A percentile compares a stretch with the other conserved stretches of the same genome.
Evolutionary conservation across 805 yeast genomes (phyloP).

Genomic region (Candida awuae): DNA sequence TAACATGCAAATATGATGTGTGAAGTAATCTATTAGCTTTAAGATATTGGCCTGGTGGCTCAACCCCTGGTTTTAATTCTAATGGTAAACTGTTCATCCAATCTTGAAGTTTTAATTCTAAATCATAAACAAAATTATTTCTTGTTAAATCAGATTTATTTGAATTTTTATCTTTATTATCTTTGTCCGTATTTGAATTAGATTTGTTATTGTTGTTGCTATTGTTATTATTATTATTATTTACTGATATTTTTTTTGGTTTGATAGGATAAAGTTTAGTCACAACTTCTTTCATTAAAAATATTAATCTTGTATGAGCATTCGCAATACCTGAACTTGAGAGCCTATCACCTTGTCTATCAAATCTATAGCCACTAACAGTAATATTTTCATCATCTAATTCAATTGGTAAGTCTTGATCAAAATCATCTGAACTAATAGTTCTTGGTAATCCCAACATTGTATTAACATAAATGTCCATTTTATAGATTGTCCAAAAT

Average conservation of each 20-base stretch:
- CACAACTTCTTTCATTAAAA: constrained; percentile 64
- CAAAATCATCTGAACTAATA: constrained; percentile 69
- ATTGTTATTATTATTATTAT: constrained; percentile 1
- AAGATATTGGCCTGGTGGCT: constrained; percentile 57
- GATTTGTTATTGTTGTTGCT: neutral
- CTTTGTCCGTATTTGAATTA: neutral
- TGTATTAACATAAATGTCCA: constrained; percentile 85
- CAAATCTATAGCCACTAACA: constrained; percentile 42
- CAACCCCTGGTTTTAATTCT: constrained; percentile 63
- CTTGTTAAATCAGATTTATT: constrained; percentile 28
- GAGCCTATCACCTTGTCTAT: constrained; percentile 40
- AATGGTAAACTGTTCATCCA: constrained; percentile 70
- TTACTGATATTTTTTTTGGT: constrained; percentile 22
- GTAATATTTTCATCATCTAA: constrained; percentile 84
- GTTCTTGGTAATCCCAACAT: constrained; percentile 80
- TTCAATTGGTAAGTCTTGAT: constrained; percentile 79
- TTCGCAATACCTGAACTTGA: constrained; percentile 78
- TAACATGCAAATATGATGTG: constrained; percentile 66
- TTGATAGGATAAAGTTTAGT: constrained; percentile 69
- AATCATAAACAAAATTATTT: constrained; percentile 41
- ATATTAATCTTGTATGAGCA: constrained; percentile 68
- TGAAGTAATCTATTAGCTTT: constrained; percentile 71
- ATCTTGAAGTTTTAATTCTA: constrained; percentile 59
- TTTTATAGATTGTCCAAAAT: constrained; percentile 84
- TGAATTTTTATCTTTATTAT: constrained; percentile 12